Evolutionary conservation across 352 stramenopile genomes (phyloP).

Genomic region (Phytophthora pinifolia): DNA sequence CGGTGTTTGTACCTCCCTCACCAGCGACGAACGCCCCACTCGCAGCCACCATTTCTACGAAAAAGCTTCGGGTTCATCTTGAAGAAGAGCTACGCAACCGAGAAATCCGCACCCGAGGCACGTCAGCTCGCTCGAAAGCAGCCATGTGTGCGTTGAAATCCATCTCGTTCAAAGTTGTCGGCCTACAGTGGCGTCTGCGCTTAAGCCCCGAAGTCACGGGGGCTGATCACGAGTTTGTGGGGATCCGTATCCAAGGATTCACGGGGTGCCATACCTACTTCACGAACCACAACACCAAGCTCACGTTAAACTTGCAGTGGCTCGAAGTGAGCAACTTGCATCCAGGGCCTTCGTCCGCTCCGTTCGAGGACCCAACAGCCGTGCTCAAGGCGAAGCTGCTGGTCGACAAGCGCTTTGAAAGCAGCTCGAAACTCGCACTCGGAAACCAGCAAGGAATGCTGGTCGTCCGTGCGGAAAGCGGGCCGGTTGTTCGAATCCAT

Average conservation of each 20-base stretch:
- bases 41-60: conserved; percentile 27
- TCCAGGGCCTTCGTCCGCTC: conserved; percentile 67
- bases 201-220: conserved; percentile 58
- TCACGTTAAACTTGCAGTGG: conserved; percentile 77
- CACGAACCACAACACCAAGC: conserved; percentile 69
- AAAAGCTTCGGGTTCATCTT: conserved; percentile 62
- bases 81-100: conserved; percentile 68
- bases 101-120: conserved; percentile 52
- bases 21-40: conserved; percentile 19
- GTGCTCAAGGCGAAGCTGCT: conserved; percentile 75
- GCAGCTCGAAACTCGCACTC: conserved; percentile 23
- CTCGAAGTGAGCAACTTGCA: conserved; percentile 82
- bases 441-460: conserved; percentile 74
- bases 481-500: conserved; percentile 60
- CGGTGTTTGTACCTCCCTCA: conserved; percentile 27
- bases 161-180: conserved; percentile 68
- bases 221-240: conserved; percentile 72
- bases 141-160: conserved; percentile 51
- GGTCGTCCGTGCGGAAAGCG: conserved; percentile 71
- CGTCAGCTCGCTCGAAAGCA: conserved; percentile 24
- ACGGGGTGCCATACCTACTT: conserved; percentile 72
- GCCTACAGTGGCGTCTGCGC: conserved; percentile 55
- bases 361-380: conserved; percentile 72
- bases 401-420: conserved; percentile 55
- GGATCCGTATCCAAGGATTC: conserved; percentile 62